Evolutionary conservation across 2,329 filamentous ascomycete genomes (phyloP).

Genomic region (Aureobasidium sp.): DNA sequence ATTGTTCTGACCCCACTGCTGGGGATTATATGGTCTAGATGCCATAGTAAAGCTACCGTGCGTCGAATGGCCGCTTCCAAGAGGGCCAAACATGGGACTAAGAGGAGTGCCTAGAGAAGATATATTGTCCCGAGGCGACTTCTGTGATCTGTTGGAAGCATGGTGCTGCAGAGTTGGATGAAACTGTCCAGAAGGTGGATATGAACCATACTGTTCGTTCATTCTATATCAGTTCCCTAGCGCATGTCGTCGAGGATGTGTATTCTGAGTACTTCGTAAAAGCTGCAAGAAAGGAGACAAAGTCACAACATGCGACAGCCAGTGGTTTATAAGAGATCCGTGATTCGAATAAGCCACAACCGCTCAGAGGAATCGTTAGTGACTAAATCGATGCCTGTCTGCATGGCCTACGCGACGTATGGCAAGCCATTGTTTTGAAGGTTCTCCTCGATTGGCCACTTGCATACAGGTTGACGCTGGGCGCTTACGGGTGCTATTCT

Average conservation of each 20-base stretch:
- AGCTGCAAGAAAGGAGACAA: neutral
- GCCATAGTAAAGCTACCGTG: conserved; percentile 21
- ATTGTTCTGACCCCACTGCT: conserved; percentile 39
- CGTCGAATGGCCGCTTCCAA: conserved; percentile 21
- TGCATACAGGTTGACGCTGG: conserved; percentile 2
- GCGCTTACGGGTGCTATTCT: conserved; percentile 14
- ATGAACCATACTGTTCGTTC: conserved; percentile 12
- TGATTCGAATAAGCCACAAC: conserved; percentile 4
- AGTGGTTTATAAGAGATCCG: neutral
- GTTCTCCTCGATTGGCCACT: neutral
- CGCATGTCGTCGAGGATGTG: neutral
- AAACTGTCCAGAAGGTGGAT: conserved; percentile 1
- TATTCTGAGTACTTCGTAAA: neutral
- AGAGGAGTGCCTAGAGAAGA: conserved; percentile 21
- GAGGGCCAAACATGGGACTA: conserved; percentile 22
- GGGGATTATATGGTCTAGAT: conserved; percentile 38
- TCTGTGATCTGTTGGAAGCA: conserved; percentile 27
- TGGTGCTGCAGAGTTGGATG: conserved; percentile 17
- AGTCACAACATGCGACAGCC: neutral
- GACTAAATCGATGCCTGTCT: neutral
- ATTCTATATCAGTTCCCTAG: conserved; percentile 1
- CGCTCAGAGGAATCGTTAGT: neutral
- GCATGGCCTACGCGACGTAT: neutral
- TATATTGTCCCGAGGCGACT: conserved; percentile 14
- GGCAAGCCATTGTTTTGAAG: neutral